phyloP scores from a whole-genome alignment of 2,329 filamentous ascomycete species.

The Penicillium sp. region DNA sequence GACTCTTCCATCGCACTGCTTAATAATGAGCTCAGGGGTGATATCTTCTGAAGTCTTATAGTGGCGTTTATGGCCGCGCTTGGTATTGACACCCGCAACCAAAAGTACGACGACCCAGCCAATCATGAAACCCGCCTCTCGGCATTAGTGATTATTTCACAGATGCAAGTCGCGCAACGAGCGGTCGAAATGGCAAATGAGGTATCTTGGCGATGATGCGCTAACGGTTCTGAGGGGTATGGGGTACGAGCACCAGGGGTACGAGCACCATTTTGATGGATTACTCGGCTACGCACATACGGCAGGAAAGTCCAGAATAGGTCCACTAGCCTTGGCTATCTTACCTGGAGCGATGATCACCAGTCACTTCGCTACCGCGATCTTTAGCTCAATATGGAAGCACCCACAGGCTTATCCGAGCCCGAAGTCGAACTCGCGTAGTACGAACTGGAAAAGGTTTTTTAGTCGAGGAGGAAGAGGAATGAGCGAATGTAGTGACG shows the following conservation, averaged over 20 bases:
- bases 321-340: background rate
- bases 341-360: background rate
- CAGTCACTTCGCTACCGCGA: background rate
- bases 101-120: background rate
- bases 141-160: background rate
- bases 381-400: background rate
- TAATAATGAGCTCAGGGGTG: background rate
- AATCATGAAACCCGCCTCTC: background rate
- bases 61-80: background rate
- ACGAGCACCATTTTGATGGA: background rate
- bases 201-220: background rate
- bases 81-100: background rate
- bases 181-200: background rate
- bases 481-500: too few species aligned
- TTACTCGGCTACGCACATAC: background rate
- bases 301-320: background rate
- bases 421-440: background rate
- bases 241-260: background rate
- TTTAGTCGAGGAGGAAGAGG: background rate
- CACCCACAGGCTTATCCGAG: background rate
- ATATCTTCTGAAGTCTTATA: background rate
- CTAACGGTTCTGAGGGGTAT: background rate
- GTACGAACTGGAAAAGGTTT: background rate
- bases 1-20: background rate
- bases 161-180: background rate